Evolutionary conservation across 805 yeast species (phyloP), one percentile per base, ranked within the genome.

Genomic region (Starmerella tilneyi): DNA sequence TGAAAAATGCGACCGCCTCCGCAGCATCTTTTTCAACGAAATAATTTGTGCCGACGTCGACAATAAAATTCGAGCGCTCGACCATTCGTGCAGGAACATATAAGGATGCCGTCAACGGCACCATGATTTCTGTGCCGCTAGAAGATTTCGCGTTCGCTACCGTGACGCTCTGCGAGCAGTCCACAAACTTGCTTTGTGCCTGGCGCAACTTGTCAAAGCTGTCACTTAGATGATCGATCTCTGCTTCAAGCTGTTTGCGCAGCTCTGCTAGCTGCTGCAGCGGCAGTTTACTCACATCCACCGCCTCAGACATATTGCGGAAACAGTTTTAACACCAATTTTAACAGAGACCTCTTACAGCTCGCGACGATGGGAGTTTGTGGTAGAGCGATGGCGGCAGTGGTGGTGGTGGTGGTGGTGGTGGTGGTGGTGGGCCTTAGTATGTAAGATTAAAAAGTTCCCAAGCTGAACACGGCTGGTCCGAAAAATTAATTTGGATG

Each of bases 21-120:
- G 67, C 66, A 0, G 76, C 74, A 40, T 63, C 63, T 63, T 92
- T 92, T 59, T 85, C 95, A 15, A 86, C 88, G 60, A 74, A 92
- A 61, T 92, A 92, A 2, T 97, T 97, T 0, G 98, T 92, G 28
- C 98, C 98, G 21, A 92, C 79, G 60, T 92, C 98, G 9, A 92
- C 95, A 60, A 92, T 69, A 56, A 81, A 92, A 47, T 73, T 77
- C 48, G 79, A 73, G 42, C 72, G 72, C 47, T 81, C 76, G 35
- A 71, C 69, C 42, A 84, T 72, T 44, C 69, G 74, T 2, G 97
- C 98, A 4, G 96, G 94, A 22, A 92, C 81, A 55, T 92, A 92
- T 32, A 92, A 67, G 0, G 96, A 84, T 16, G 86, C 72, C 0
- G 97, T 84, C 49, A 94, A 70, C 5, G 98, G 98, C 1, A 92